Base-by-base conservation (phyloP, 805 yeast genomes). In the Starmerella geochares region DNA sequence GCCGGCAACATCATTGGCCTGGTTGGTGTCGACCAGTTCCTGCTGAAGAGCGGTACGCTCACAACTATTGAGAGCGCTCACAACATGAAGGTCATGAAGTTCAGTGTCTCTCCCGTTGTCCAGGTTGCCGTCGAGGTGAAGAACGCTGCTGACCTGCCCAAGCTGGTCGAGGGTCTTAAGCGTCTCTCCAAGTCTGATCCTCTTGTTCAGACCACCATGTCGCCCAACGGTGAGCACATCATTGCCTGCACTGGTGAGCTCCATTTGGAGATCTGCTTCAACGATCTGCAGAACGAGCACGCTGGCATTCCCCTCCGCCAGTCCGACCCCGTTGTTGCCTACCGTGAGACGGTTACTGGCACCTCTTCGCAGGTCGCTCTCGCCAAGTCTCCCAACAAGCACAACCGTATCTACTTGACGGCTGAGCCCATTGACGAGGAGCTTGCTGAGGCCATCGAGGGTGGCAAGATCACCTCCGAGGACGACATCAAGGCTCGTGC, bases 1-100 rank as follows among this genome's bases (percentile, higher is more conserved):
- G 96, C 97, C 66, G 98, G 98, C 86, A 90, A 90, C 95, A 90
- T 90, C 83, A 81, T 88, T 71, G 98, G 97, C 87, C 79, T 90
- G 73, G 97, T 90, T 68, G 98, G 98, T 88, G 85, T 90, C 67
- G 98, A 90, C 78, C 98, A 90, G 81, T 90, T 88, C 86, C 84
- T 90, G 78, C 85, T 90, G 76, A 90, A 90, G 80, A 85, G 95
- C 68, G 98, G 97, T 87, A 90, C 98, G 68, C 77, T 90, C 69
- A 92, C 98, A 78, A 90, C 96, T 72, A 76, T 75, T 70, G 97
- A 92, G 73, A 74, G 86, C 66, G 84, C 98, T 64, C 96, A 92
- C 92, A 90, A 90, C 92, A 78, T 90, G 87, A 88, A 86, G 86
- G 97, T 90, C 69, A 90, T 90, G 98, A 90, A 88, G 76, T 90